Base-by-base conservation (phyloP, 2,329 filamentous ascomycete species). In the Hymenoscyphus scutula region DNA sequence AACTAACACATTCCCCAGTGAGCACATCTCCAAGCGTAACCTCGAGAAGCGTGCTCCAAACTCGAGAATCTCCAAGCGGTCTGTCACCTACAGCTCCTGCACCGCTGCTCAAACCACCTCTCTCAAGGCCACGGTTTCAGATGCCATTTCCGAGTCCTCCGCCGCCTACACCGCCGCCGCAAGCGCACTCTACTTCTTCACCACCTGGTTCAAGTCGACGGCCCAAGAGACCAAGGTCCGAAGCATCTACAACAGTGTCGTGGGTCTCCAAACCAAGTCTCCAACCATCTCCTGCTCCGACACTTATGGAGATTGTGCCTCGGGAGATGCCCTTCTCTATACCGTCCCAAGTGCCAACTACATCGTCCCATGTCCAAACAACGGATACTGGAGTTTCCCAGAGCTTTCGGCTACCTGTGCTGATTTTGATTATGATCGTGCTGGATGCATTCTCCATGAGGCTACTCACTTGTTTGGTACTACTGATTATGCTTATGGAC, bases 401-500 rank as follows among this genome's bases (percentile, higher is more conserved):
- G 66, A 70, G 51, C 64, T 60, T 3, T 58, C 68, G 6, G 1
- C 63, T 15, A 66, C 63, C 19, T 70, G 68, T 51, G 8, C 64
- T 0, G 32, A 69, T 55, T 65, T 67, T 61, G 68, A 70, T 61
- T 68, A 69, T 60, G 68, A 70, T 54, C 61, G 59, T 19, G 68
- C 66, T 1, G 68, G 68, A 25, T 63, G 57, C 54, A 63, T 70
- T 15, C 45, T 70, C 5, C 68, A 70, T 41, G 68, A 70, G 61
- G 61, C 62, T 48, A 68, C 67, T n/a, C 67, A 68, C 61, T 62
- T 69, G 29, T 70, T 68, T 57, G 68, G 68, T 7, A 69, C 68
- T 2, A 56, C 62, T 27, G 68, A 70, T 65, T 69, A 29, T 3
- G 68, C 68, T 10, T 70, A 70, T 67, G 68, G 68, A 8, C 53